Percentiles rank a stretch among this genome's conserved stretches.
These are phyloP conservation scores for Zygosaccharomyces lentus DNA, from an alignment of 805 yeast species.

Conservation along the genomic window DNA sequence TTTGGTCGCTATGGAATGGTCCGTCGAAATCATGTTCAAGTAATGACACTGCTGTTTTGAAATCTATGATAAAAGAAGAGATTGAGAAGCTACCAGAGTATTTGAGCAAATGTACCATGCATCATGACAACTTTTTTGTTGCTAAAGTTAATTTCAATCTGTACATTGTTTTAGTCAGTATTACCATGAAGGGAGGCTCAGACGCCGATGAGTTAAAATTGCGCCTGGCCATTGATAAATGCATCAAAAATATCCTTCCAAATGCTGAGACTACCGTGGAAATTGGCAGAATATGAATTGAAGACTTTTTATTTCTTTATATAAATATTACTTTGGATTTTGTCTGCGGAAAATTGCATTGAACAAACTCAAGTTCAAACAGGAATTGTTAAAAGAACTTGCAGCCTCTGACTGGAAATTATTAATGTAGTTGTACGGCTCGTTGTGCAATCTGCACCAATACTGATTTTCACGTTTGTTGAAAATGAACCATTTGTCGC, in stretches of 20 bases:
- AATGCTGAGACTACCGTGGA: slow-evolving; percentile 33
- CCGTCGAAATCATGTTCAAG: background rate
- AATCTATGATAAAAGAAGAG: slow-evolving; percentile 40
- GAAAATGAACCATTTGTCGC: slow-evolving; percentile 23
- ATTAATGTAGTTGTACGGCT: slow-evolving; percentile 26
- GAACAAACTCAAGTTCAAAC: slow-evolving; percentile 30
- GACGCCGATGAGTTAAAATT: slow-evolving; percentile 62
- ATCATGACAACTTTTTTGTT: slow-evolving; percentile 42
- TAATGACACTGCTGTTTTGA: slow-evolving; percentile 27
- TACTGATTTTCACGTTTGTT: slow-evolving; percentile 20
- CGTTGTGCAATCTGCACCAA: slow-evolving; percentile 18
- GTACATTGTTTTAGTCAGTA: slow-evolving; percentile 51
- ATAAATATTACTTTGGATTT: slow-evolving; percentile 24
- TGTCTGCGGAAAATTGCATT: slow-evolving; percentile 29
- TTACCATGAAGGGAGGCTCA: slow-evolving; percentile 64
- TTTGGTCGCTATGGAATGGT: background rate
- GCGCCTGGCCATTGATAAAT: slow-evolving; percentile 35
- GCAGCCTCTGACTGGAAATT: slow-evolving; percentile 25
- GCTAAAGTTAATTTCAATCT: slow-evolving; percentile 61
- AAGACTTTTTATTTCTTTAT: background rate
- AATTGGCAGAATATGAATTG: slow-evolving; percentile 24
- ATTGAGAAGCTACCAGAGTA: slow-evolving; percentile 50
- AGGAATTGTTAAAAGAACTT: slow-evolving; percentile 27
- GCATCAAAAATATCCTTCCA: slow-evolving; percentile 23
- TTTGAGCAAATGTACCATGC: slow-evolving; percentile 46